phyloP scores from a whole-genome alignment of 306 rosid species.

The Benincasa hispida region DNA sequence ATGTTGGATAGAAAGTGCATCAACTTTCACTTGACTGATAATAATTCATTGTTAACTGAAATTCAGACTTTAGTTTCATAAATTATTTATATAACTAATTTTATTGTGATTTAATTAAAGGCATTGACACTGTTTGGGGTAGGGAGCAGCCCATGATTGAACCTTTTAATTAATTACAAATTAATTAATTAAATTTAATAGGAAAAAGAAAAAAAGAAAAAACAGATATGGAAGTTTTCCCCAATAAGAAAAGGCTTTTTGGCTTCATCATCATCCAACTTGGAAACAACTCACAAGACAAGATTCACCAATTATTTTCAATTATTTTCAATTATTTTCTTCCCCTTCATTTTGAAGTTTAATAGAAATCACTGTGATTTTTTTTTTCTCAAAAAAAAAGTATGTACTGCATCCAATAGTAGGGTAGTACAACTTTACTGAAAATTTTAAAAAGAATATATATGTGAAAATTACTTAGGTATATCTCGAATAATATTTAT shows the following conservation, averaged over 20 bases:
- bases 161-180: background rate
- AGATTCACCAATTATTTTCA: background rate
- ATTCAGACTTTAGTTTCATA: background rate
- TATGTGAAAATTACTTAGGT: too few species aligned
- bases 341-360: background rate
- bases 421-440: too few species aligned
- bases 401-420: too few species aligned
- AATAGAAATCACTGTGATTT: background rate
- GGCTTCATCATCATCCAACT: background rate
- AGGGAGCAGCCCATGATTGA: background rate
- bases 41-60: background rate
- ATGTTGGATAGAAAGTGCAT: conserved; percentile 3
- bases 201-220: background rate
- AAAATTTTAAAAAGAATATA: too few species aligned
- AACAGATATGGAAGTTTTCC: background rate
- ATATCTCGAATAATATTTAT: too few species aligned
- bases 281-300: background rate
- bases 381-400: too few species aligned
- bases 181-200: background rate
- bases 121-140: background rate
- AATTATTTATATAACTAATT: background rate
- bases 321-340: background rate
- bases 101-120: background rate
- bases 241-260: background rate
- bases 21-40: conserved; percentile 1